Conservation (phyloP, 2,329 filamentous ascomycete genomes). For the Pseudogymnoascus sp. region DNA sequence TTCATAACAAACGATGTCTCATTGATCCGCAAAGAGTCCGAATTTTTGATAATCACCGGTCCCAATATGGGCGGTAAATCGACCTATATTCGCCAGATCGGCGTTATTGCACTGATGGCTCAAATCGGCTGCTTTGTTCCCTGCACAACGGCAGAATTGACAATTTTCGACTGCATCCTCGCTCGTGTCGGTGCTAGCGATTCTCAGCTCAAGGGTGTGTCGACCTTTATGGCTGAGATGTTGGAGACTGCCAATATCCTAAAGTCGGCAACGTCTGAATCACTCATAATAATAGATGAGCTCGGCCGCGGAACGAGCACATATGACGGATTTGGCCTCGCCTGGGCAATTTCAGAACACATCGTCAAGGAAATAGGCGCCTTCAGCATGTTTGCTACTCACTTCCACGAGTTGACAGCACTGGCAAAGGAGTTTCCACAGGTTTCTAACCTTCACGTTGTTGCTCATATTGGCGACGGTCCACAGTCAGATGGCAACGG, state of each 20-base stretch:
- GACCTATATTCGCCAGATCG: conserved; percentile 95
- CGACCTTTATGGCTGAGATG: conserved; percentile 99
- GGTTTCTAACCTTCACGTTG: conserved; percentile 89
- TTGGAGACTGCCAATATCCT: conserved; percentile 97
- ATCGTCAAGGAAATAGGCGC: conserved; percentile 93
- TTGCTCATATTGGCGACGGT: conserved; percentile 67
- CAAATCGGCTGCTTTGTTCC: conserved; percentile 96
- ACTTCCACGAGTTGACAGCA: conserved; percentile 96
- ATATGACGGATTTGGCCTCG: conserved; percentile 97
- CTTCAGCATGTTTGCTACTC: conserved; percentile 91
- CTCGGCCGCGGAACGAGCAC: conserved; percentile 93
- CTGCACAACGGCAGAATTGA: conserved; percentile 80
- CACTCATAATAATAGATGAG: conserved; percentile 97
- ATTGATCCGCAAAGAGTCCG: conserved; percentile 67
- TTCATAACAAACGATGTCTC: conserved; percentile 98
- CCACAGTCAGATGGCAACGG: conserved; percentile 21
- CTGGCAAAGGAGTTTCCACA: conserved; percentile 79
- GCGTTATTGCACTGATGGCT: conserved; percentile 94
- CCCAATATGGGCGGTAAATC: conserved; percentile 99
- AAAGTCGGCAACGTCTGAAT: conserved; percentile 91
- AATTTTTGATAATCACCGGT: conserved; percentile 93
- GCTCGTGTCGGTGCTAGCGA: conserved; percentile 93
- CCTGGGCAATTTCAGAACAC: conserved; percentile 97
- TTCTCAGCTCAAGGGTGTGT: conserved; percentile 94
- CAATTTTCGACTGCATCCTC: conserved; percentile 93